A percentile compares a stretch with the other conserved stretches of the same genome.
These are phyloP conservation scores for Fonticula alba DNA, from an alignment of 78 protist species.

Conservation along the genomic window DNA sequence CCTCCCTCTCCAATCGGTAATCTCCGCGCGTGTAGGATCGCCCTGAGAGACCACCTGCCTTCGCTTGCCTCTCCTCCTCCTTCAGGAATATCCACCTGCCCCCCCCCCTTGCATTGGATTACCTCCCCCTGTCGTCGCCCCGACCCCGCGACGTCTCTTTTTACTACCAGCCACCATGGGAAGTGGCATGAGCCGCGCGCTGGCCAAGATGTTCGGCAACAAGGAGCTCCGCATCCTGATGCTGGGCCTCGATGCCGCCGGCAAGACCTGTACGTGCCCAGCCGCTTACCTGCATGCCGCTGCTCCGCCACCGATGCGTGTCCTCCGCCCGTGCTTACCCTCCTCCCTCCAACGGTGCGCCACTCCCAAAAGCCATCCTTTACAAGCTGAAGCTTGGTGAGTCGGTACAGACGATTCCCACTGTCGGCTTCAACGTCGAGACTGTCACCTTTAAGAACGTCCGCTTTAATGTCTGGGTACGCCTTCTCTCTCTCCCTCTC, in stretches of 20 bases:
- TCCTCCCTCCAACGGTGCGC: neutral
- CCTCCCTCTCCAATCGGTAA: no score
- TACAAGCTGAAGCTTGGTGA: constrained; percentile 11
- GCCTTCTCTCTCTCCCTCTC: no score
- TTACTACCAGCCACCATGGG: no score
- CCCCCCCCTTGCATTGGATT: no score
- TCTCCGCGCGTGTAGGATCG: no score
- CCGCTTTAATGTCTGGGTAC: constrained; percentile 64
- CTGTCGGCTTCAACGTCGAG: constrained; percentile 69
- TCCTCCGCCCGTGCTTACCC: neutral
- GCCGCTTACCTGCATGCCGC: neutral
- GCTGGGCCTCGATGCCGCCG: constrained; percentile 70
- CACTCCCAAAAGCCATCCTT: neutral
- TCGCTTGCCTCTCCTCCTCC: no score
- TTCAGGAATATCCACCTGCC: no score
- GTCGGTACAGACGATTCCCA: constrained; percentile 29
- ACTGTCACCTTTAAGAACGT: constrained; percentile 22
- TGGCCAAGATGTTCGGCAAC: no score
- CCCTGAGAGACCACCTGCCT: no score
- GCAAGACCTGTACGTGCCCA: constrained; percentile 25
- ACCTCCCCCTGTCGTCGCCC: no score
- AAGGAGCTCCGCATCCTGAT: constrained; percentile 39
- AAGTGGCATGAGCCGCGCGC: no score
- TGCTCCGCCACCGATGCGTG: neutral
- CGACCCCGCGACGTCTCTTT: no score